Conservation (phyloP, 2,329 filamentous ascomycete species). For the Aspergillus ochraceus region DNA sequence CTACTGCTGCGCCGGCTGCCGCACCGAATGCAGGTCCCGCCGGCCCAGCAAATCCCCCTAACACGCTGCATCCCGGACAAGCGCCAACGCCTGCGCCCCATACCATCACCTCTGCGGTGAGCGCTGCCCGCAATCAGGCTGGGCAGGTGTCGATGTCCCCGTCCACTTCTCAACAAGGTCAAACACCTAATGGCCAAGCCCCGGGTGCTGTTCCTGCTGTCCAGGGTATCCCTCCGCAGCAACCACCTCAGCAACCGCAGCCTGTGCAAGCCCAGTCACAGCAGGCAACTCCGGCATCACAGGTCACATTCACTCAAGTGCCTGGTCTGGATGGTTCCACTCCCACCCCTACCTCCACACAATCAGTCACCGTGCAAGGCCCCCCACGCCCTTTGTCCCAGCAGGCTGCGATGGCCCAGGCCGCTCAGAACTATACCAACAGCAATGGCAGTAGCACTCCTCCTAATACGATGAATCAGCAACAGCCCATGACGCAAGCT, state of each 20-base stretch:
- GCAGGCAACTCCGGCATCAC: slow-evolving; percentile 29
- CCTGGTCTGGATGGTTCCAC: slow-evolving; percentile 34
- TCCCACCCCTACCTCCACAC: slow-evolving; percentile 31
- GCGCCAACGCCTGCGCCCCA: slow-evolving; percentile 42
- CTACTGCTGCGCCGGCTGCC: slow-evolving; percentile 18
- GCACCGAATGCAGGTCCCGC: slow-evolving; percentile 17
- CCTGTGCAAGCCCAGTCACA: slow-evolving; percentile 17
- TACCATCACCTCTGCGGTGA: slow-evolving; percentile 51
- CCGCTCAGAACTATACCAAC: slow-evolving; percentile 45
- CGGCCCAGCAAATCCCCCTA: slow-evolving; percentile 25
- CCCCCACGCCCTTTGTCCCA: slow-evolving; percentile 46
- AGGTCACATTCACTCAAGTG: slow-evolving; percentile 32
- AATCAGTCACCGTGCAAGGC: slow-evolving; percentile 32
- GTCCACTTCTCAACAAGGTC: slow-evolving; percentile 33
- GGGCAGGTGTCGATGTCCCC: slow-evolving; percentile 39
- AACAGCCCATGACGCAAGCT: slow-evolving; percentile 30
- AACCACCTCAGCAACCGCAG: slow-evolving; percentile 8
- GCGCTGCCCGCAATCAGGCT: slow-evolving; percentile 43
- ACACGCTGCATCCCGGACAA: slow-evolving; percentile 35
- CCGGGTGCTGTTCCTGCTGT: slow-evolving; percentile 24
- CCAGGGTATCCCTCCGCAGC: slow-evolving; percentile 20
- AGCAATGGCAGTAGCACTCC: slow-evolving; percentile 18
- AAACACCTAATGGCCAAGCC: slow-evolving; percentile 31
- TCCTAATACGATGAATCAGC: slow-evolving; percentile 21
- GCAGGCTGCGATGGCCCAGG: slow-evolving; percentile 47